Base-by-base conservation (phyloP, 2,329 filamentous ascomycete species). In the Geosmithia morbida region DNA sequence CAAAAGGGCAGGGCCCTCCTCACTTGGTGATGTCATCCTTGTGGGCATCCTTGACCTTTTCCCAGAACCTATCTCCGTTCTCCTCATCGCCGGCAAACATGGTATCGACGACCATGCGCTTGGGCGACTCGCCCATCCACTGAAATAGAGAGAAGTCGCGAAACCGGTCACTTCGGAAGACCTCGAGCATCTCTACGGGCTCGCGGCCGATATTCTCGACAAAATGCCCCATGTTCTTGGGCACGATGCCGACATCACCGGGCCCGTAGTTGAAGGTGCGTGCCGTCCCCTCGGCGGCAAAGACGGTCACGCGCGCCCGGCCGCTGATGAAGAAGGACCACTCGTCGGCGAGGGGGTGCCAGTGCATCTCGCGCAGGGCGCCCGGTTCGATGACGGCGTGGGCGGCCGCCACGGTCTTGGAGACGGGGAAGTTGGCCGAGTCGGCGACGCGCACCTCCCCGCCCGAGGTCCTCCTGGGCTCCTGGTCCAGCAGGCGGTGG, bases 191-290 rank as follows among this genome's bases (percentile, higher is more conserved):
- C 58, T 86, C 79, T 2, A 89, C 63, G 17, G 83, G 76, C 59
- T 87, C 83, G 45, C 85, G 77, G n/a, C 83, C 80, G 41, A 86
- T 77, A 55, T 88, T 88, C 70, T 90, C 84, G 47, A 90, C 83
- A 58, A 87, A 89, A 58, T 89, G 84, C 2, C 82, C 85, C 72
- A 85, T 86, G 58, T 85, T 86, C 56, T 71, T 71, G 0, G 85
- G 85, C 6, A 89, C 83, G 51, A 88, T 84, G 14, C 81, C 85
- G 0, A 87, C 82, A 55, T 89, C 85, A 2, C 85, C 85, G 1
- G 82, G 74, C 6, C 74, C 66, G 61, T 85, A 89, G 65, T 89
- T 79, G 57, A 89, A 89, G 0, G 85, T 89, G 20, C 83, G 71
- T 0, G 84, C 83, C 19, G 69, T 77, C 26, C 79, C 77, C 54